phyloP scores from a whole-genome alignment of 1,139 yeast genomes.

The Arxiozyma heterogenica region DNA sequence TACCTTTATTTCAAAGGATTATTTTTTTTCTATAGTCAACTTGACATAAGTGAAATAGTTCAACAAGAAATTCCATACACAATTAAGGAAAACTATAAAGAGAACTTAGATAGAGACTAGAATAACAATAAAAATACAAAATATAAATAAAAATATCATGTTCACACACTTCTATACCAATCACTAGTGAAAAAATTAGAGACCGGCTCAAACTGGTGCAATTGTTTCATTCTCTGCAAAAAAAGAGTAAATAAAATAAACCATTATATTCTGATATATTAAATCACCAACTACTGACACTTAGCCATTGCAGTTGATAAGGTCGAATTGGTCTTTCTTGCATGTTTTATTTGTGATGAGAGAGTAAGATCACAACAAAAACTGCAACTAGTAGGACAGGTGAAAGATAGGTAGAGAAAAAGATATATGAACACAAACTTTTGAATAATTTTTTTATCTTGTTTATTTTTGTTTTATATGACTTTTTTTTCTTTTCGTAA shows the following conservation, averaged over 20 bases:
- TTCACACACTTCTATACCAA: conserved; percentile 27
- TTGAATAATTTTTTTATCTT: too few species aligned
- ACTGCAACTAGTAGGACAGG: too few species aligned
- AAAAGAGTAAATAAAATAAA: not conserved
- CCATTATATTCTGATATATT: not conserved
- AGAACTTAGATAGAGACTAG: not conserved
- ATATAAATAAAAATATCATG: conserved; percentile 6
- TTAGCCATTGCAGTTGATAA: not conserved
- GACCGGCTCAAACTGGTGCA: conserved; percentile 27
- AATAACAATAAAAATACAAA: not conserved
- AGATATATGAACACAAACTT: too few species aligned
- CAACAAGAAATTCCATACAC: not conserved
- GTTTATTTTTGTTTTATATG: too few species aligned
- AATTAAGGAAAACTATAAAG: not conserved
- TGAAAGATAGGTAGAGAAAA: too few species aligned
- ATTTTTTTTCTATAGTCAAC: too few species aligned
- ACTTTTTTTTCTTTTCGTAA: too few species aligned
- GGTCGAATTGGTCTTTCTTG: conserved; percentile 3
- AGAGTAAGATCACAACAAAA: too few species aligned
- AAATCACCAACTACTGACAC: not conserved
- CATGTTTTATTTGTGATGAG: not conserved
- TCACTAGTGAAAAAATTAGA: conserved; percentile 11
- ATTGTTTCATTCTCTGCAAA: conserved; percentile 12
- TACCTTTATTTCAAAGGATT: not conserved
- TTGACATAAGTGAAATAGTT: not conserved